Evolutionary conservation across 73 alveolate genomes (phyloP).

Genomic region (Paramecium sonneborni): DNA sequence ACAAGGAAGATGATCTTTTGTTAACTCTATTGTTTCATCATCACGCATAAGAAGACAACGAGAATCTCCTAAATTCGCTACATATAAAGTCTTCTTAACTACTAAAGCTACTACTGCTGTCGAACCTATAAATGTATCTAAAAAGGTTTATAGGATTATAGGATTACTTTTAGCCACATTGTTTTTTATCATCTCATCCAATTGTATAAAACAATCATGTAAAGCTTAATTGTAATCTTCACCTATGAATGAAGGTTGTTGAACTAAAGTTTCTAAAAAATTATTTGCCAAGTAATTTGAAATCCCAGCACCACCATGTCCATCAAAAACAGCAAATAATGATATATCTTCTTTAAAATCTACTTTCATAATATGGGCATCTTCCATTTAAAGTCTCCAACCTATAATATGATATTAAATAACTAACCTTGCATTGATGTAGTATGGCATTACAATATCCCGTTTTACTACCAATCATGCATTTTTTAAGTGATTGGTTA

Average conservation of each 20-base stretch:
- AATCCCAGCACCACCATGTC: slow-evolving; percentile 58
- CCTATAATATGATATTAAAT: not conserved
- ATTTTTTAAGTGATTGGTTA: slow-evolving; percentile 3
- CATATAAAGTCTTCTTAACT: slow-evolving; percentile 48
- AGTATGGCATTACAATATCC: not conserved
- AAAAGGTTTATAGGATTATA: not conserved
- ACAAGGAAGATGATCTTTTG: slow-evolving; percentile 63
- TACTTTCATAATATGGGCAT: slow-evolving; percentile 8
- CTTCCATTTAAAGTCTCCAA: slow-evolving; percentile 40
- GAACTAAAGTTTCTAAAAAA: not conserved
- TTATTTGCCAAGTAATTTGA: not conserved
- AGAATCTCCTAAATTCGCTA: slow-evolving; percentile 68
- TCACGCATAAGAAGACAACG: slow-evolving; percentile 57
- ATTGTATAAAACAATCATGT: not conserved
- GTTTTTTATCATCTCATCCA: not conserved
- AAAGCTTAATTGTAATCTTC: slow-evolving; percentile 23
- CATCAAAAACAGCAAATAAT: slow-evolving; percentile 57
- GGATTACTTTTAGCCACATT: not conserved
- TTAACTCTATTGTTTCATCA: slow-evolving; percentile 56
- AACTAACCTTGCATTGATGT: not conserved
- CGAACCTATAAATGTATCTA: slow-evolving; percentile 50
- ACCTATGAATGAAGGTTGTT: not conserved
- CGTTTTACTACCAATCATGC: not conserved
- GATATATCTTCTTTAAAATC: not conserved
- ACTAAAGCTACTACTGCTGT: slow-evolving; percentile 65